phyloP scores from a whole-genome alignment of 257 asterid genomes.

The Lavandula angustifolia region DNA sequence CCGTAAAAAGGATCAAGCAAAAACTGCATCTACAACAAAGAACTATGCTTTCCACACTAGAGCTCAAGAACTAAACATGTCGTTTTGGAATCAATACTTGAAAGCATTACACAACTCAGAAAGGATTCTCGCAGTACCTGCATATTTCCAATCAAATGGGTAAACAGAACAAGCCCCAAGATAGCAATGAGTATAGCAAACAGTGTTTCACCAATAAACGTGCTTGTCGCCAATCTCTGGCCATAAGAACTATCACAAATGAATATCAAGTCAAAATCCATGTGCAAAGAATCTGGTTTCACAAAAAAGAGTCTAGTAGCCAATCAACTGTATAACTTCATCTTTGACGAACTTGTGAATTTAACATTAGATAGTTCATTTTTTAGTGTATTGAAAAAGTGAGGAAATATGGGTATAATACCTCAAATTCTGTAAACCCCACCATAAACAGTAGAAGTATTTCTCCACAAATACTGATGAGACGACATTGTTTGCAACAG shows the following conservation, averaged over 20 bases:
- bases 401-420: slow-evolving; percentile 18
- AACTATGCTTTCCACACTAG: background rate
- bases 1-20: no score
- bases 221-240: slow-evolving; percentile 72
- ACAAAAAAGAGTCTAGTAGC: background rate
- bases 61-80: background rate
- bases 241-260: slow-evolving; percentile 74
- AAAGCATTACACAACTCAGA: background rate
- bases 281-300: background rate
- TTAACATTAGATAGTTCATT: background rate
- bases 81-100: background rate
- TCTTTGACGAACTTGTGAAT: background rate
- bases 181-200: slow-evolving; percentile 88
- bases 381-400: no score
- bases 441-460: slow-evolving; percentile 87
- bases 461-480: slow-evolving; percentile 65
- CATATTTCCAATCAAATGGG: slow-evolving; percentile 90
- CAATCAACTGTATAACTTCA: background rate
- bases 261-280: slow-evolving; percentile 13
- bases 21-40: no score
- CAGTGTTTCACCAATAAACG: slow-evolving; percentile 75
- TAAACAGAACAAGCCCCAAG: slow-evolving; percentile 84
- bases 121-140: slow-evolving; percentile 54
- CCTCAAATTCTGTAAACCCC: slow-evolving; percentile 92
- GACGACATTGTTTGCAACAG: slow-evolving; percentile 61